Base-by-base conservation (phyloP, 1,284 basidiomycete genomes). In the Apiotrichum domesticum region DNA sequence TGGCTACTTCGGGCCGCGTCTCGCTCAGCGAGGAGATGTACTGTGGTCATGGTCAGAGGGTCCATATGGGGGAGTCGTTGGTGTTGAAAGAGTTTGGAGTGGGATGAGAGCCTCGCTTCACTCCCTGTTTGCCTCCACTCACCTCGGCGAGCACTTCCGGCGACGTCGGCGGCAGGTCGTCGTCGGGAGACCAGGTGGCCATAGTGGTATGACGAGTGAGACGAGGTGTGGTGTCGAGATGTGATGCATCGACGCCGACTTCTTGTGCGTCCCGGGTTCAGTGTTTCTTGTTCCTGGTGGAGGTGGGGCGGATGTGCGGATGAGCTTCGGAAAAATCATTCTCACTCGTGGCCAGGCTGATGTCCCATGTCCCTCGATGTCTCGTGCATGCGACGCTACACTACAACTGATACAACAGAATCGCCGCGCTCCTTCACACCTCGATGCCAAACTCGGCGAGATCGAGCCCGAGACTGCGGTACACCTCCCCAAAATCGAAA, bases 21-120 rank as follows among this genome's bases (percentile, higher is more conserved):
- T 71, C 65, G 1, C 66, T 44, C 6, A 76, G 66, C 43, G 67
- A 55, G 35, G 69, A 59, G 47, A 76, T 72, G 46, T 73, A 67
- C 73, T 75, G 65, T 9, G 15, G 39, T 50, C 39, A 50, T 37
- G 35, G 3, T 6, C 3, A 10, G 10, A 4, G 13, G 4, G 15
- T 21, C 21, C 21, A 21, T 21, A 21, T 21, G 21, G 21, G 21
- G 21, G 21, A 21, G 21, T 21, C 21, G 21, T 21, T 21, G 21
- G 21, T 21, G 21, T 21, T 21, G 21, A 21, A 21, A 21, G 21
- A 21, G 21, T 21, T 21, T 21, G 21, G 21, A 21, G 21, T 21
- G 21, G 21, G 21, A 21, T 21, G 21, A 21, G 21, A 21, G 21
- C 21, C 21, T 21, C 21, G 21, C 21, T 21, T 21, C 21, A 21